phyloP scores from a whole-genome alignment of 2,329 filamentous ascomycete species.

The Metarhizium robertsii region DNA sequence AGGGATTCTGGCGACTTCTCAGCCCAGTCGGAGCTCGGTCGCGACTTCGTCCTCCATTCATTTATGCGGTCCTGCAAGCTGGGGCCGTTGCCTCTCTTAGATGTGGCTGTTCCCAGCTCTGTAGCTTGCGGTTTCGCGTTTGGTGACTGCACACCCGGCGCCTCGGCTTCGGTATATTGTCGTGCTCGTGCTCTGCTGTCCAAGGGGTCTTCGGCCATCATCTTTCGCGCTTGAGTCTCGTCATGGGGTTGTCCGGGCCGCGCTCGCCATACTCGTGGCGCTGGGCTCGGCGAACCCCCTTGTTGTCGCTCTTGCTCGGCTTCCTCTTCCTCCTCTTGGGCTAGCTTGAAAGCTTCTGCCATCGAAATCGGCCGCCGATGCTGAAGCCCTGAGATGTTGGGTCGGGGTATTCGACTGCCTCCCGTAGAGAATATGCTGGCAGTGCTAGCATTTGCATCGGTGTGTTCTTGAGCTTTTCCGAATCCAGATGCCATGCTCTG shows the following conservation, averaged over 20 bases:
- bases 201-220: slow-evolving; percentile 20
- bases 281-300: slow-evolving; percentile 43
- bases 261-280: slow-evolving; percentile 34
- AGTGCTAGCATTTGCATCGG: slow-evolving; percentile 7
- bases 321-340: slow-evolving; percentile 20
- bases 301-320: slow-evolving; percentile 15
- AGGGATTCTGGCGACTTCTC: slow-evolving; percentile 5
- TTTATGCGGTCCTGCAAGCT: slow-evolving; percentile 6
- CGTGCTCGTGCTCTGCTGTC: slow-evolving; percentile 15
- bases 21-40: background rate
- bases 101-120: background rate
- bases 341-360: slow-evolving; percentile 30
- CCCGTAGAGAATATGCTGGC: slow-evolving; percentile 17
- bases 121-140: background rate
- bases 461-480: slow-evolving; percentile 2
- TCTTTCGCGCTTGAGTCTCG: slow-evolving; percentile 19
- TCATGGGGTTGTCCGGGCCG: slow-evolving; percentile 18
- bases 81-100: background rate
- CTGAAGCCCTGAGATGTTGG: slow-evolving; percentile 16
- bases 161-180: slow-evolving; percentile 8
- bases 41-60: slow-evolving; percentile 5
- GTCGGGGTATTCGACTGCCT: slow-evolving; percentile 25
- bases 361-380: slow-evolving; percentile 28
- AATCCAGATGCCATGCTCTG: slow-evolving; percentile 8
- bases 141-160: slow-evolving; percentile 6